phyloP scores from a whole-genome alignment of 1,284 basidiomycete species.

The Xerocomus nothofagi region DNA sequence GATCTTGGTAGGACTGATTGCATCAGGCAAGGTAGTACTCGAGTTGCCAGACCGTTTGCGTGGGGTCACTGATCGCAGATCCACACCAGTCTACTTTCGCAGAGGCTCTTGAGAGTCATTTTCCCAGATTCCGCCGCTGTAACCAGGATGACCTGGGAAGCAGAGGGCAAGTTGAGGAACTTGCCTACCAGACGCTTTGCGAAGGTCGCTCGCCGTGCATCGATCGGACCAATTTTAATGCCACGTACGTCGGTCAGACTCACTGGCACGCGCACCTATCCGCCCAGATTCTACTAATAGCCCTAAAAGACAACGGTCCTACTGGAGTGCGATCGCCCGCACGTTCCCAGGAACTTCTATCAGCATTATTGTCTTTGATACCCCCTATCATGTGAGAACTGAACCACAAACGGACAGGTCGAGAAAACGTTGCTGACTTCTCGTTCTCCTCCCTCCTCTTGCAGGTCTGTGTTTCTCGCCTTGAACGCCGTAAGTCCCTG shows the following conservation, averaged over 20 bases:
- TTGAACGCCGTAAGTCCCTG: conserved; percentile 30
- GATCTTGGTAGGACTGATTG: conserved; percentile 68
- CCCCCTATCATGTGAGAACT: conserved; percentile 63
- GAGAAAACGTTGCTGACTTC: conserved; percentile 15
- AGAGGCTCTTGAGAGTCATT: conserved; percentile 54
- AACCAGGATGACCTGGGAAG: conserved; percentile 68
- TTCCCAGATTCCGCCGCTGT: conserved; percentile 61
- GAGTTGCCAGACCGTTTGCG: not conserved
- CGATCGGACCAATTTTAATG: conserved; percentile 72
- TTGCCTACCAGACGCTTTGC: conserved; percentile 49
- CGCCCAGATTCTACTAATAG: conserved; percentile 6
- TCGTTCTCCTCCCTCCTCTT: not conserved
- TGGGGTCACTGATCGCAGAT: not conserved
- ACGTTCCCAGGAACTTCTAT: conserved; percentile 57
- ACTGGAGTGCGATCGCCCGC: conserved; percentile 70
- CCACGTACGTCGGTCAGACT: conserved; percentile 44
- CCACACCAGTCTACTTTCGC: conserved; percentile 62
- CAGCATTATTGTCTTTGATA: conserved; percentile 73
- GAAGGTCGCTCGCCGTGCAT: conserved; percentile 67
- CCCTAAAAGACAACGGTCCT: conserved; percentile 55
- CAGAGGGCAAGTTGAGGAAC: conserved; percentile 56
- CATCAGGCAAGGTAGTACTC: conserved; percentile 65
- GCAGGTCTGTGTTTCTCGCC: conserved; percentile 23
- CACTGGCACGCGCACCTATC: not conserved
- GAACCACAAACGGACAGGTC: conserved; percentile 14